Evolutionary conservation across 2,329 filamentous ascomycete species (phyloP).

Genomic region (Xylariaceae sp.): DNA sequence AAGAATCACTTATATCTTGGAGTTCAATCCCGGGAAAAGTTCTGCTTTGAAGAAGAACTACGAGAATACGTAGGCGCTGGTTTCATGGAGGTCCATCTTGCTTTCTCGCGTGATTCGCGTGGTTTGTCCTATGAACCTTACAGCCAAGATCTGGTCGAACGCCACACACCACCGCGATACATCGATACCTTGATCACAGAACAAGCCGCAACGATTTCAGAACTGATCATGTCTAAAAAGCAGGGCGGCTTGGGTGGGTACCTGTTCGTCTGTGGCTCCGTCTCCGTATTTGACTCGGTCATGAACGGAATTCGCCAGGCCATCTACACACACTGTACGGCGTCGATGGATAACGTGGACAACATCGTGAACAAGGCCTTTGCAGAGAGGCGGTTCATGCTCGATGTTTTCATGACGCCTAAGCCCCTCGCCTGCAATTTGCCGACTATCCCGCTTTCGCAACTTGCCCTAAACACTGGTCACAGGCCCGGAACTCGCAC

Average conservation of each 20-base stretch:
- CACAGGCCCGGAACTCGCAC: constrained; percentile 45
- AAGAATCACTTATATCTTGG: constrained; percentile 46
- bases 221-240: constrained; percentile 56
- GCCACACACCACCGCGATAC: constrained; percentile 48
- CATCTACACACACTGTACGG: constrained; percentile 51
- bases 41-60: constrained; percentile 49
- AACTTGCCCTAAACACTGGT: constrained; percentile 50
- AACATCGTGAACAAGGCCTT: constrained; percentile 51
- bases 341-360: constrained; percentile 51
- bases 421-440: constrained; percentile 50
- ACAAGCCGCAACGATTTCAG: constrained; percentile 49
- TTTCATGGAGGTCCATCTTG: constrained; percentile 51
- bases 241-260: constrained; percentile 50
- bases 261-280: constrained; percentile 49
- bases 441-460: constrained; percentile 48
- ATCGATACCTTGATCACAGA: constrained; percentile 52
- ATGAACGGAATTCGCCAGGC: constrained; percentile 56
- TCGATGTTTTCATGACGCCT: constrained; percentile 57
- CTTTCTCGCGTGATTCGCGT: constrained; percentile 49
- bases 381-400: constrained; percentile 54
- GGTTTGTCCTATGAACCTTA: constrained; percentile 46
- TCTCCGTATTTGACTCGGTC: constrained; percentile 51
- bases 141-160: constrained; percentile 45
- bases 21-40: constrained; percentile 51
- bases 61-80: constrained; percentile 45